Evolutionary conservation across 202 grass and related monocot genomes (phyloP), one percentile per base, ranked within the genome.

Genomic region (Dendrocalamus latiflorus): DNA sequence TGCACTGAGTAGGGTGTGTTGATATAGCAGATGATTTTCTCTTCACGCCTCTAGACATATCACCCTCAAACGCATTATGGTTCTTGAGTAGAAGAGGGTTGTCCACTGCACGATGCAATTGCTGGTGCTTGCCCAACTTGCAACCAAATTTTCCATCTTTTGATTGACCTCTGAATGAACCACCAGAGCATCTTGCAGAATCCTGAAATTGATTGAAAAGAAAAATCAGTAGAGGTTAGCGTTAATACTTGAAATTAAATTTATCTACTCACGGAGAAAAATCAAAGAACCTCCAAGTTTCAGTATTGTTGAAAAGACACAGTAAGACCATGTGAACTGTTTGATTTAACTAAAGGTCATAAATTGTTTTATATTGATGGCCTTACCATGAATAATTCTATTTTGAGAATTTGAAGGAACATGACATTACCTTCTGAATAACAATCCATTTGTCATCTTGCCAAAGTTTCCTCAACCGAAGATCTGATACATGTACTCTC

Each of bases 381-480:
- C 9, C 24, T 80, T 42, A 66, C 45, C 61, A 68, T 68, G 18
- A 68, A 68, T 22, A 74, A 55, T 47, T 73, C 9, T 36, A 68
- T 68, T 75, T 6, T 3, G 33, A 43, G 16, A 70, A 76, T 36
- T 74, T 54, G 8, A 76, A 63, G 63, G 34, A 69, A 77, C 24
- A 69, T 37, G 74, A 10, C 12, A 82, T 89, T 91, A 91, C 91
- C 88, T 94, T 91, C 26, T 86, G 59, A 78, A 83, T 81, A 24
- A 72, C 75, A 80, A 79, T 49, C 90, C 90, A 94, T 88, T 86
- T 84, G 78, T 86, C 80, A 75, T 88, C 68, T 61, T 78, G 14
- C 90, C 93, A 92, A 61, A 85, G 73, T 34, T 86, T 88, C 41
- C 85, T 86, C 20, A 67, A 82, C 51, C 90, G 68, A 76, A 92